phyloP scores from a whole-genome alignment of 192 early-diverging fungal genomes.

The Globomyces pollinis-pini region DNA sequence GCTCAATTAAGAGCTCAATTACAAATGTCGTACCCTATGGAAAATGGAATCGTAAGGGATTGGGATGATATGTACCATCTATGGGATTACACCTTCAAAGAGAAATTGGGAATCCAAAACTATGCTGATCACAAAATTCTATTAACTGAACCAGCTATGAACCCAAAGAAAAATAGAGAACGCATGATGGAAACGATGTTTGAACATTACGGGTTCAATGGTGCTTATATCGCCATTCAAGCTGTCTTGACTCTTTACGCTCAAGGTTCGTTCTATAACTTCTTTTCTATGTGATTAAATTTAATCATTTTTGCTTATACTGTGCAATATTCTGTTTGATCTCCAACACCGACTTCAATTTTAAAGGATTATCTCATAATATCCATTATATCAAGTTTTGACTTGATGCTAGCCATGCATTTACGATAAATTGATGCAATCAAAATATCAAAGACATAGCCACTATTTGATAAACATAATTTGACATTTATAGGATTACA shows the following conservation, averaged over 20 bases:
- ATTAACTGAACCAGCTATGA: conserved; percentile 94
- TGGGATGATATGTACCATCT: conserved; percentile 94
- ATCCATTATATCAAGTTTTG: no score
- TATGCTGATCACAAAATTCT: conserved; percentile 86
- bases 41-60: conserved; percentile 95
- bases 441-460: background rate
- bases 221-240: conserved; percentile 91
- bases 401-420: background rate
- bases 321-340: no score
- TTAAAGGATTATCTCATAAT: background rate
- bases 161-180: conserved; percentile 85
- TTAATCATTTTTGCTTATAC: background rate
- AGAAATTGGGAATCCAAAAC: conserved; percentile 78
- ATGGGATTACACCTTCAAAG: conserved; percentile 97
- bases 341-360: no score
- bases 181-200: conserved; percentile 95
- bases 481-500: conserved; percentile 68
- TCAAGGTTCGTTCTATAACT: conserved; percentile 64
- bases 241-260: conserved; percentile 96
- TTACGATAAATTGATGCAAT: background rate
- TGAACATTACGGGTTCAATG: conserved; percentile 92
- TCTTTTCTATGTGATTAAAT: background rate
- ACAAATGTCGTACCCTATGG: conserved; percentile 97
- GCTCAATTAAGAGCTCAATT: conserved; percentile 76
- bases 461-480: no score